Conservation (phyloP, 129 eudicot species). For the Tagetes erecta region DNA sequence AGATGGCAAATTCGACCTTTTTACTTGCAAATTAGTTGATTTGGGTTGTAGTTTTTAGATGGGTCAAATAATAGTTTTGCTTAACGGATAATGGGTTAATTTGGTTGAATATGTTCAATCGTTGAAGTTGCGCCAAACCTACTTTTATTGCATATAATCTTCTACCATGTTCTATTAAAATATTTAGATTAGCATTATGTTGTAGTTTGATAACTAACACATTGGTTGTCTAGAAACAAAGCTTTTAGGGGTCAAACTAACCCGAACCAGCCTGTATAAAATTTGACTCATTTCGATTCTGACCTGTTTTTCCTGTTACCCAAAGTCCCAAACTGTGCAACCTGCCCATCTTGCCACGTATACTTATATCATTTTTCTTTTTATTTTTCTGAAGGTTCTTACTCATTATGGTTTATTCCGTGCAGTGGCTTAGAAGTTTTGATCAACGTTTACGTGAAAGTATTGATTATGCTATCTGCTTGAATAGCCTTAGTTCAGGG, state of each 20-base stretch:
- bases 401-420: constrained; percentile 6
- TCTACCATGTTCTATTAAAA: constrained; percentile 4
- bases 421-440: constrained; percentile 92
- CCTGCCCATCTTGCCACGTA: background rate
- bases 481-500: constrained; percentile 77
- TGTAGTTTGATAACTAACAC: background rate
- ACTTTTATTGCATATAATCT: background rate
- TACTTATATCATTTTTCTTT: background rate
- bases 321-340: background rate
- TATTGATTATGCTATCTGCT: constrained; percentile 95
- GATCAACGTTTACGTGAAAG: constrained; percentile 90
- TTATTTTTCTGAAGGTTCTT: background rate
- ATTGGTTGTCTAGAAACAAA: background rate
- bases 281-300: background rate
- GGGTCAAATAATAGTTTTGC: background rate
- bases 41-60: background rate
- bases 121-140: constrained; percentile 1
- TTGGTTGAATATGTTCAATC: background rate
- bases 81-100: background rate
- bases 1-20: background rate
- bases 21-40: constrained; percentile 1
- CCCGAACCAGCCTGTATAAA: no score
- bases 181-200: background rate
- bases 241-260: background rate
- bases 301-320: background rate